phyloP scores from a whole-genome alignment of 371 early-diverging fungal genomes.

The Gilbertella persicaria region DNA sequence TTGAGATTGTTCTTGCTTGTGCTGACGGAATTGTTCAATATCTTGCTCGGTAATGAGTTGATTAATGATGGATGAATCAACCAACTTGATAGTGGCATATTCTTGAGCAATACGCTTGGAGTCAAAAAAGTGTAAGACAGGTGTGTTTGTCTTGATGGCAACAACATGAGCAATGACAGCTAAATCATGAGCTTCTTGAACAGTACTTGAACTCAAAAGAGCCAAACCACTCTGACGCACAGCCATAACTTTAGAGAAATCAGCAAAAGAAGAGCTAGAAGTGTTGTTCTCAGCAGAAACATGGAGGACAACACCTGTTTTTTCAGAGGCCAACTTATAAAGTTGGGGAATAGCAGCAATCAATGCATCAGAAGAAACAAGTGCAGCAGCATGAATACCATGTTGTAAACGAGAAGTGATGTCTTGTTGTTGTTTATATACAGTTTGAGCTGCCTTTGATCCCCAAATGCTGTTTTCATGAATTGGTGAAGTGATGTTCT shows the following conservation, averaged over 20 bases:
- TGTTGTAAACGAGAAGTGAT: slow-evolving; percentile 18
- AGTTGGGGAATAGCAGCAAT: slow-evolving; percentile 68
- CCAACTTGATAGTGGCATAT: slow-evolving; percentile 29
- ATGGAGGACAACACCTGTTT: slow-evolving; percentile 59
- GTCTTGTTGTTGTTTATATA: slow-evolving; percentile 24
- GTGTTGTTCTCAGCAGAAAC: slow-evolving; percentile 44
- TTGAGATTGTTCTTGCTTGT: slow-evolving; percentile 2
- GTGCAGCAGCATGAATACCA: slow-evolving; percentile 40
- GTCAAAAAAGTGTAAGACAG: slow-evolving; percentile 64
- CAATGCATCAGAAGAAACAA: slow-evolving; percentile 55
- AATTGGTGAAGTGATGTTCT: not conserved
- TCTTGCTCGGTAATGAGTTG: slow-evolving; percentile 37
- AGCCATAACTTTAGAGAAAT: slow-evolving; percentile 70
- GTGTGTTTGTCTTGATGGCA: slow-evolving; percentile 58
- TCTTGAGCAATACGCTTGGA: slow-evolving; percentile 44
- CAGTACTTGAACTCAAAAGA: slow-evolving; percentile 67
- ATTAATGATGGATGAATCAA: slow-evolving; percentile 17
- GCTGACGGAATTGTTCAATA: slow-evolving; percentile 28
- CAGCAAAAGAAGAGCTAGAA: slow-evolving; percentile 34
- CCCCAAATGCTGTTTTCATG: slow-evolving; percentile 21
- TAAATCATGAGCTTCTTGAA: slow-evolving; percentile 75
- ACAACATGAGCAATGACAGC: slow-evolving; percentile 66
- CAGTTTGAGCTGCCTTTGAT: slow-evolving; percentile 13
- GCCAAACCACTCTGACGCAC: slow-evolving; percentile 79
- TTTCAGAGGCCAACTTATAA: slow-evolving; percentile 54